phyloP scores from a whole-genome alignment of 2,329 filamentous ascomycete genomes.

The Botryotinia convoluta region DNA sequence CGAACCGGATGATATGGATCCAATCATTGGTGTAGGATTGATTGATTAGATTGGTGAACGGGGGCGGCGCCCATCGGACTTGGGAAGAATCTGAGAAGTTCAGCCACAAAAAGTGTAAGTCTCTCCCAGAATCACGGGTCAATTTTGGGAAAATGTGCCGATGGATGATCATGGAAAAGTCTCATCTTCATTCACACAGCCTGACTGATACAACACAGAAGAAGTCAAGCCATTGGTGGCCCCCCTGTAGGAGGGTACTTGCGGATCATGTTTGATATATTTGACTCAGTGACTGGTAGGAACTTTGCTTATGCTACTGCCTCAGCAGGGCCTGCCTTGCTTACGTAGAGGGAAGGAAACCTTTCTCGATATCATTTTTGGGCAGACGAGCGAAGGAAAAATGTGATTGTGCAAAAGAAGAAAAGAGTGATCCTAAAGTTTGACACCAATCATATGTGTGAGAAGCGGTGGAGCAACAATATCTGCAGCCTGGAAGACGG shows the following conservation, averaged over 20 bases:
- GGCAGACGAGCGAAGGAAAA: neutral
- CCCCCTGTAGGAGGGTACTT: slow-evolving; percentile 8
- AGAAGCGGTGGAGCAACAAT: slow-evolving; percentile 11
- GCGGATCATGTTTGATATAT: slow-evolving; percentile 13
- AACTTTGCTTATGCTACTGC: slow-evolving; percentile 15
- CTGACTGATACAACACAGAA: slow-evolving; percentile 14
- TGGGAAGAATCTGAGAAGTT: slow-evolving; percentile 6
- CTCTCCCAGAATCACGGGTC: slow-evolving; percentile 15
- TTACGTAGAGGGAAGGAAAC: slow-evolving; percentile 8
- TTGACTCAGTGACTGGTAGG: slow-evolving; percentile 11
- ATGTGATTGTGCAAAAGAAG: neutral
- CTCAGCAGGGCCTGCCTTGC: slow-evolving; percentile 17
- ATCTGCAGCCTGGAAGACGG: slow-evolving; percentile 20
- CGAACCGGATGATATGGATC: slow-evolving; percentile 6
- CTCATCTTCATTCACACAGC: slow-evolving; percentile 6
- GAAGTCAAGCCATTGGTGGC: slow-evolving; percentile 17
- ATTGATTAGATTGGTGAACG: neutral
- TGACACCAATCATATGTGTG: slow-evolving; percentile 2
- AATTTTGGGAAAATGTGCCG: slow-evolving; percentile 1
- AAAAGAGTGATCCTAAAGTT: neutral
- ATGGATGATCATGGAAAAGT: slow-evolving; percentile 11
- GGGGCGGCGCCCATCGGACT: neutral
- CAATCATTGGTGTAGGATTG: neutral
- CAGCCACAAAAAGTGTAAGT: slow-evolving; percentile 19
- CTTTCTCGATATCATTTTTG: slow-evolving; percentile 1